These are phyloP conservation scores for Ophiocordyceps australis DNA, from an alignment of 2,329 filamentous ascomycete species.

Conservation along the genomic window DNA sequence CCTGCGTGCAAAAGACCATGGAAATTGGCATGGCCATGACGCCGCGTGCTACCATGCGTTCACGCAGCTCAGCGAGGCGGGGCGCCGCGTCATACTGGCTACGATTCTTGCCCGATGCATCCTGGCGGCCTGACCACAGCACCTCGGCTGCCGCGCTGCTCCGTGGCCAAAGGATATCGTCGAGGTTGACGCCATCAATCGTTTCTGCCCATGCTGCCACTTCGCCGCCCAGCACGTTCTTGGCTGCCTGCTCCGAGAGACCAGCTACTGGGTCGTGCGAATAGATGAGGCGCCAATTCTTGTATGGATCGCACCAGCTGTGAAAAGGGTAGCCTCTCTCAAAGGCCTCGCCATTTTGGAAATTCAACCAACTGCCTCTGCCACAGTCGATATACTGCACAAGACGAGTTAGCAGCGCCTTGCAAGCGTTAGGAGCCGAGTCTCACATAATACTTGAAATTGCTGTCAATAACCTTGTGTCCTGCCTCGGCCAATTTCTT, in stretches of 20 bases:
- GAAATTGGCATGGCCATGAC: slow-evolving; percentile 22
- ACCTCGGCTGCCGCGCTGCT: slow-evolving; percentile 59
- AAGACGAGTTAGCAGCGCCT: too few species aligned
- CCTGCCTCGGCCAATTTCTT: slow-evolving; percentile 41
- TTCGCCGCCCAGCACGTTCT: slow-evolving; percentile 66
- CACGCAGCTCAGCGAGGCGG: slow-evolving; percentile 56
- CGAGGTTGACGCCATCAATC: slow-evolving; percentile 56
- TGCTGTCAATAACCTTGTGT: slow-evolving; percentile 54
- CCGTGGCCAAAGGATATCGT: slow-evolving; percentile 63
- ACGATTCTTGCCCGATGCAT: slow-evolving; percentile 47
- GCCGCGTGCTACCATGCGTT: slow-evolving; percentile 53
- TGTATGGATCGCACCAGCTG: slow-evolving; percentile 66
- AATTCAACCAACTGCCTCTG: slow-evolving; percentile 62
- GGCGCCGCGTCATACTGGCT: slow-evolving; percentile 53
- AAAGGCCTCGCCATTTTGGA: slow-evolving; percentile 32
- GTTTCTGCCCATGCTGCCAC: slow-evolving; percentile 69
- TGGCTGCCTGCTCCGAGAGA: slow-evolving; percentile 39
- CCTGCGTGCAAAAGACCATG: slow-evolving; percentile 11
- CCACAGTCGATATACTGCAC: slow-evolving; percentile 66
- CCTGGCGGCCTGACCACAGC: slow-evolving; percentile 58
- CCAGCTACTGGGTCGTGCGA: slow-evolving; percentile 54
- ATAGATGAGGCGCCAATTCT: slow-evolving; percentile 73
- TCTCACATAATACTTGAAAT: slow-evolving; percentile 60
- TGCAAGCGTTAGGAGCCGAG: too few species aligned
- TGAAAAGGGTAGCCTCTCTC: slow-evolving; percentile 45